These are phyloP conservation scores for Ogataea saltuana DNA, from an alignment of 805 yeast species.

Conservation along the genomic window DNA sequence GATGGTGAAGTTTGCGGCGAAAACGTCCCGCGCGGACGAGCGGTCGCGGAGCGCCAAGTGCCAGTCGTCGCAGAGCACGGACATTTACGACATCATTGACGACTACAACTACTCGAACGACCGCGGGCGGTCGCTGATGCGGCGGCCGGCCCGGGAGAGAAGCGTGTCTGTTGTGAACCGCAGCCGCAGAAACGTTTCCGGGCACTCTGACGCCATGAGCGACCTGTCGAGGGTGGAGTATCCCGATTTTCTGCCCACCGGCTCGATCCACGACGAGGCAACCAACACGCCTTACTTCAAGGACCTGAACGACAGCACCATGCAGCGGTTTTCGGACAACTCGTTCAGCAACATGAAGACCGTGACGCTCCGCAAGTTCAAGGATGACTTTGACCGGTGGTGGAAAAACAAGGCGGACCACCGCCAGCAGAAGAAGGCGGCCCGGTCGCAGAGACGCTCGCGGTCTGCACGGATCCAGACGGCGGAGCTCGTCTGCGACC, in stretches of 20 bases:
- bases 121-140: constrained; percentile 15
- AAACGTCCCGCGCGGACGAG: constrained; percentile 1
- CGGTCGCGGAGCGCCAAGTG: not conserved
- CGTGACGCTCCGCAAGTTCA: constrained; percentile 15
- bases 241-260: constrained; percentile 15
- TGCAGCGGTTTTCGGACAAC: constrained; percentile 6
- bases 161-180: constrained; percentile 12
- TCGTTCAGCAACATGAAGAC: constrained; percentile 12
- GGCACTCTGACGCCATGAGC: constrained; percentile 8
- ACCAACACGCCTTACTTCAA: constrained; percentile 21
- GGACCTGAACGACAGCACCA: constrained; percentile 10
- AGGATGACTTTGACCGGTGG: constrained; percentile 21
- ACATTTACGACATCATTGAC: constrained; percentile 24
- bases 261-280: constrained; percentile 20
- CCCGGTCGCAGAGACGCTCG: constrained; percentile 7
- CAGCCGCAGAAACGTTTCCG: constrained; percentile 9
- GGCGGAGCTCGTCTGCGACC: constrained; percentile 12
- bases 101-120: constrained; percentile 20
- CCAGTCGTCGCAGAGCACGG: constrained; percentile 14
- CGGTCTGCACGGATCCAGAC: constrained; percentile 8
- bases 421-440: constrained; percentile 7
- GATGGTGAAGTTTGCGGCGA: constrained; percentile 12
- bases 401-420: constrained; percentile 14
- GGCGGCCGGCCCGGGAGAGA: constrained; percentile 14
- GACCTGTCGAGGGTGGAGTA: constrained; percentile 5